Base-by-base conservation (phyloP, 116 monocot genomes). In the Zostera marina region DNA sequence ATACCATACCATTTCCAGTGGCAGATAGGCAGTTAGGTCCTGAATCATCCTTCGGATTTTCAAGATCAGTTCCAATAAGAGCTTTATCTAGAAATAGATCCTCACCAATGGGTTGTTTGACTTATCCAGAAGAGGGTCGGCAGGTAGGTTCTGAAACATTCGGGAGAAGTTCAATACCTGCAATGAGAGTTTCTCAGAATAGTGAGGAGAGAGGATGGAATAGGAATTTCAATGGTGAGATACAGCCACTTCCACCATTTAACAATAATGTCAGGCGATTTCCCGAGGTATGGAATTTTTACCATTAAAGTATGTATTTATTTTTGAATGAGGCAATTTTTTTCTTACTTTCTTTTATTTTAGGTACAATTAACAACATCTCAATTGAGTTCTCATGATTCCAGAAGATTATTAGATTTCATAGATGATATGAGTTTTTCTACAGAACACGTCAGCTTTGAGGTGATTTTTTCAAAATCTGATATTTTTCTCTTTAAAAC, bases 121-220 rank as follows among this genome's bases (percentile, higher is more conserved):
- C n/a, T n/a, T 40, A 21, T 24, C 15, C 25, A 24, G 72, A 70
- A 22, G 72, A 64, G 22, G 22, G 44, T 6, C 23, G 70, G 14
- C 73, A 47, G n/a, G 39, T 57, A 47, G 63, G 52, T 46, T 23
- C 56, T 40, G 78, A 25, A 22, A 66, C 45, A 43, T 55, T 71
- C 26, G 65, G 56, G 4, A 46, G 66, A 11, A 68, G 64, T 63
- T 56, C 73, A 15, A 73, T 86, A 53, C 76, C 72, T 1, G 39
- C 57, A 45, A 64, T 64, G 8, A 41, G 62, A 54, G 62, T 47
- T 49, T 71, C 69, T 15, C 66, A 52, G 39, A 69, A 26, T 14
- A 48, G 51, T 39, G 69, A 67, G 15, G 80, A 75, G 61, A 76
- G 55, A 53, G 65, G 73, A 52, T 68, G 78, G 45, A 2, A 51